A percentile compares a stretch with the other conserved stretches of the same genome.
These are phyloP conservation scores for Alternaria dauci DNA, from an alignment of 2,329 filamentous ascomycete genomes.

Conservation along the genomic window DNA sequence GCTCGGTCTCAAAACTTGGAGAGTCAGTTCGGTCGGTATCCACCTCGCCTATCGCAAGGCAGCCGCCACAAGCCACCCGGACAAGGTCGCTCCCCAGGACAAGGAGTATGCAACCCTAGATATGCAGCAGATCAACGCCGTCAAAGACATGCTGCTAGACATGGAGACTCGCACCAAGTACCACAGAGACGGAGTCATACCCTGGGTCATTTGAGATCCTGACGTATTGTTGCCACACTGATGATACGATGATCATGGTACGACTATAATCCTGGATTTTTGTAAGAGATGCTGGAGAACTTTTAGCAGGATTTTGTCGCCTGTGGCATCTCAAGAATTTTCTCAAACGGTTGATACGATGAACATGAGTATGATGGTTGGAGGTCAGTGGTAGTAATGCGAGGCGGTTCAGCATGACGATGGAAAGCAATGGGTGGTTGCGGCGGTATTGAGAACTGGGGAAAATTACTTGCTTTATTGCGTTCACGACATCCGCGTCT, in stretches of 20 bases:
- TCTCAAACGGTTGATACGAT: not conserved
- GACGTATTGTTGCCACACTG: not conserved
- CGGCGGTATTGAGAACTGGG: not conserved
- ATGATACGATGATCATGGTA: not conserved
- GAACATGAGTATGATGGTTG: not conserved
- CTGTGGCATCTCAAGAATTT: not conserved
- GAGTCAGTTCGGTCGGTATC: constrained; percentile 22
- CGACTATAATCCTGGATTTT: not conserved
- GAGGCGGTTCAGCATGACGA: not conserved
- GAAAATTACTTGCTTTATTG: not conserved
- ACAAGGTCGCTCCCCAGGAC: constrained; percentile 24
- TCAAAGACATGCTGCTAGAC: constrained; percentile 35
- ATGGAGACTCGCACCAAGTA: constrained; percentile 16
- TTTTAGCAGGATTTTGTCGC: constrained; percentile 1
- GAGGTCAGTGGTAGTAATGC: not conserved
- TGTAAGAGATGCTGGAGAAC: not conserved
- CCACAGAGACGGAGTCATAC: constrained; percentile 20
- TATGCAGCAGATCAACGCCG: constrained; percentile 40
- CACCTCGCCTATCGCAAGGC: constrained; percentile 26
- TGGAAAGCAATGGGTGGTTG: not conserved
- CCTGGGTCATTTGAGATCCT: constrained; percentile 10
- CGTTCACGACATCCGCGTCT: not conserved
- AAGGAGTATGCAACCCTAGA: constrained; percentile 21
- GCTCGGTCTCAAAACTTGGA: constrained; percentile 26
- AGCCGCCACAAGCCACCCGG: constrained; percentile 31